Percentiles rank a stretch among this genome's conserved stretches.
Evolutionary conservation across 345 rosid species (phyloP).

Genomic region (Zanthoxylum bungeanum): DNA sequence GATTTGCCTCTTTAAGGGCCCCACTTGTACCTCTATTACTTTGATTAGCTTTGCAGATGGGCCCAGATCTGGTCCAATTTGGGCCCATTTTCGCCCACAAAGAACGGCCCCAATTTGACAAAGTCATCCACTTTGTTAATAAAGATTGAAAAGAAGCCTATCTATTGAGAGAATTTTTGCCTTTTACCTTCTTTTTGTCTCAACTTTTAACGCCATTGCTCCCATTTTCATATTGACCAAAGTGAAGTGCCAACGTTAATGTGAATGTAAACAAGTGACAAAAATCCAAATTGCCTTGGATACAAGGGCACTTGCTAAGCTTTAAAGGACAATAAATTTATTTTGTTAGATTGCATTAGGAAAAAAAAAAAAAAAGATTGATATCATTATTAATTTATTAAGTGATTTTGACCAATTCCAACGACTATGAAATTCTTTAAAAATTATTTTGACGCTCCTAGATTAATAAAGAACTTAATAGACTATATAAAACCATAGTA

Average conservation of each 20-base stretch:
- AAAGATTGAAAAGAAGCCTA: neutral
- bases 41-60: neutral
- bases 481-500: no score
- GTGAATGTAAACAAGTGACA: neutral
- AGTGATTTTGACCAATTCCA: no score
- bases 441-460: no score
- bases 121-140: neutral
- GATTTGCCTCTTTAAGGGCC: no score
- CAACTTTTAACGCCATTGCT: neutral
- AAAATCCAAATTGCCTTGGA: no score
- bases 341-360: no score
- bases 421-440: no score
- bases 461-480: no score
- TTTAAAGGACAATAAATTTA: neutral
- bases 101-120: constrained; percentile 1
- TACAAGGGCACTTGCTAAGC: no score
- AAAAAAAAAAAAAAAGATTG: no score
- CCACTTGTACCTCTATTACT: neutral
- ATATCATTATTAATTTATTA: no score
- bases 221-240: neutral
- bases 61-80: neutral
- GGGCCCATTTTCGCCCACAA: constrained; percentile 28
- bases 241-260: neutral
- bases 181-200: constrained; percentile 5
- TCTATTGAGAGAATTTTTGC: neutral